phyloP scores from a whole-genome alignment of 2,329 filamentous ascomycete genomes.

The Hysterium pulicare region DNA sequence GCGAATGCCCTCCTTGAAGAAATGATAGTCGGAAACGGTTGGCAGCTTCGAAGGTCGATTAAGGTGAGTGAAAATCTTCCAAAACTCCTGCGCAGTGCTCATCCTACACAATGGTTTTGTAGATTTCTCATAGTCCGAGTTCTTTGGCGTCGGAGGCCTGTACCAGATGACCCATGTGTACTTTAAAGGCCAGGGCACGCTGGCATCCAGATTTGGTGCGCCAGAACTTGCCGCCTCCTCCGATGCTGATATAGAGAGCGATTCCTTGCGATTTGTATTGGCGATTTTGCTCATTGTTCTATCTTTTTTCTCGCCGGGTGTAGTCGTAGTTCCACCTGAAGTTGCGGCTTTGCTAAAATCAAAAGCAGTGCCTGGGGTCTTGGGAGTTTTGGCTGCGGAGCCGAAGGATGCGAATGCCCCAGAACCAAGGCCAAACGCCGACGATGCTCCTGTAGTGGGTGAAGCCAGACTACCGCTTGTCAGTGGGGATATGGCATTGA shows the following conservation, averaged over 20 bases:
- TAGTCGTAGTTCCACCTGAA: slow-evolving; percentile 47
- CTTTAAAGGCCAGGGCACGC: slow-evolving; percentile 59
- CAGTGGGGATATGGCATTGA: slow-evolving; percentile 71
- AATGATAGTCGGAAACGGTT: slow-evolving; percentile 93
- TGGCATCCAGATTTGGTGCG: slow-evolving; percentile 38
- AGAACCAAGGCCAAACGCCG: slow-evolving; percentile 88
- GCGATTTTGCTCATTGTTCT: slow-evolving; percentile 28
- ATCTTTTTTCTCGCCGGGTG: slow-evolving; percentile 60
- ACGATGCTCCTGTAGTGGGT: slow-evolving; percentile 73
- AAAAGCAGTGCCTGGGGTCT: slow-evolving; percentile 76
- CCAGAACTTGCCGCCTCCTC: slow-evolving; percentile 39
- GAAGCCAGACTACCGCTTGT: slow-evolving; percentile 65
- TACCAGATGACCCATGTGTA: slow-evolving; percentile 97
- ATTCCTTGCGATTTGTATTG: slow-evolving; percentile 35
- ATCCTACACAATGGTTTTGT: slow-evolving; percentile 82
- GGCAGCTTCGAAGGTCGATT: slow-evolving; percentile 85
- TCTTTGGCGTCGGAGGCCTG: slow-evolving; percentile 92
- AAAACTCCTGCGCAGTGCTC: slow-evolving; percentile 84
- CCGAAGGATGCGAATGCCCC: slow-evolving; percentile 97
- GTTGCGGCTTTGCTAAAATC: slow-evolving; percentile 64
- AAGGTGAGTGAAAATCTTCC: slow-evolving; percentile 81
- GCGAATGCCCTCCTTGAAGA: slow-evolving; percentile 94
- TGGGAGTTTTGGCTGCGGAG: slow-evolving; percentile 75
- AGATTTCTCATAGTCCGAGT: slow-evolving; percentile 97
- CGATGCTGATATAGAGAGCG: slow-evolving; percentile 22